Conservation (phyloP, 2,329 filamentous ascomycete genomes). For the Ceratocystis destructans region DNA sequence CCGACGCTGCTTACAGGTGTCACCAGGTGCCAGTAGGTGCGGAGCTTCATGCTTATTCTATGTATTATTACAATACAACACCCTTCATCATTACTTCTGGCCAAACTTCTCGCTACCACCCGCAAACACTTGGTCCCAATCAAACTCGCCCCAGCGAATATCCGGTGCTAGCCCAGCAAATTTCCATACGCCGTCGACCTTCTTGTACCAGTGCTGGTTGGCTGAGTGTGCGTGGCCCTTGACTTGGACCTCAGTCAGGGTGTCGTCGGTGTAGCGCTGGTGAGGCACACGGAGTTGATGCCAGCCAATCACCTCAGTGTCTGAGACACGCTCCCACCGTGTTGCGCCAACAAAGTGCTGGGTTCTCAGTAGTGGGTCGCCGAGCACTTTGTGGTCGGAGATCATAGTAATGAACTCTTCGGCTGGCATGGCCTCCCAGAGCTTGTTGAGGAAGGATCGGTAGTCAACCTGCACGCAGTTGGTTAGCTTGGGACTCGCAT, state of each 20-base stretch:
- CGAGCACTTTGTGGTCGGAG: slow-evolving; percentile 42
- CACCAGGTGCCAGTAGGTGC: not conserved
- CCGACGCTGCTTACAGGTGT: not conserved
- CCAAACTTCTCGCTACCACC: slow-evolving; percentile 20
- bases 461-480: slow-evolving; percentile 48
- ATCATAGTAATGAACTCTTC: slow-evolving; percentile 49
- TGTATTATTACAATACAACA: no score
- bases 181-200: slow-evolving; percentile 47
- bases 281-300: slow-evolving; percentile 50
- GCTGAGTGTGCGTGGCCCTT: slow-evolving; percentile 48
- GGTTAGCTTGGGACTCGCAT: slow-evolving; percentile 37
- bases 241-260: slow-evolving; percentile 34
- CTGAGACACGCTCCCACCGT: slow-evolving; percentile 43
- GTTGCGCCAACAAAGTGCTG: slow-evolving; percentile 51
- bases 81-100: no score
- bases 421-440: slow-evolving; percentile 48
- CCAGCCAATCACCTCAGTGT: slow-evolving; percentile 45
- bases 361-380: slow-evolving; percentile 47
- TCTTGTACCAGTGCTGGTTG: slow-evolving; percentile 44
- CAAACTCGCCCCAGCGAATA: slow-evolving; percentile 44
- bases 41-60: not conserved
- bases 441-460: slow-evolving; percentile 45
- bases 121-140: slow-evolving; percentile 42
- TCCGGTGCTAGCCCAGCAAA: slow-evolving; percentile 43
- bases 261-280: slow-evolving; percentile 44